phyloP scores from a whole-genome alignment of 1,284 basidiomycete genomes.

The Irpex lacteus region DNA sequence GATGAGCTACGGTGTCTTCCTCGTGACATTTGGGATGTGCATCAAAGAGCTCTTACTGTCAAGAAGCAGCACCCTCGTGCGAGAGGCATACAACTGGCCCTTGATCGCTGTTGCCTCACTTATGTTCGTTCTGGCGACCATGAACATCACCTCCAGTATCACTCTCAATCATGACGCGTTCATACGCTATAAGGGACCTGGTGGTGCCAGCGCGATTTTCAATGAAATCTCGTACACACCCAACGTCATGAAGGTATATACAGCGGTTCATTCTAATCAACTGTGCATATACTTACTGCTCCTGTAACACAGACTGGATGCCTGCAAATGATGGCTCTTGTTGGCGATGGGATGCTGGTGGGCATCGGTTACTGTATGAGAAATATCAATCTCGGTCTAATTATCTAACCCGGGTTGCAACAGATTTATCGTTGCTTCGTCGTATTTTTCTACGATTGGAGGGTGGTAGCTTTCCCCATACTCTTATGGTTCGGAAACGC shows the following conservation, averaged over 20 bases:
- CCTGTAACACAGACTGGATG: slow-evolving; percentile 1
- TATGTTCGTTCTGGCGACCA: slow-evolving; percentile 5
- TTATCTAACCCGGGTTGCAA: neutral
- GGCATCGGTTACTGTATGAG: neutral
- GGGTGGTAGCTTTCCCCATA: slow-evolving; percentile 3
- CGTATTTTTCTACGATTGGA: slow-evolving; percentile 1
- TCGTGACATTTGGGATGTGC: slow-evolving; percentile 9
- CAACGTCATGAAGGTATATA: slow-evolving; percentile 7
- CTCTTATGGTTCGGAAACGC: slow-evolving; percentile 1
- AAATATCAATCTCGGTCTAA: neutral
- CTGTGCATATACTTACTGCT: too few relatives aligned
- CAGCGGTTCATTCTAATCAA: neutral
- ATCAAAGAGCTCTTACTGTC: neutral
- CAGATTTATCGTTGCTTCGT: slow-evolving; percentile 9
- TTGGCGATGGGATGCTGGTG: slow-evolving; percentile 11
- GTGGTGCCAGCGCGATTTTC: slow-evolving; percentile 1
- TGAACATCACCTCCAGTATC: slow-evolving; percentile 6
- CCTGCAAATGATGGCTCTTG: slow-evolving; percentile 2
- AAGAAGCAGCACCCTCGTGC: neutral
- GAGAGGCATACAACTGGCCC: slow-evolving; percentile 5
- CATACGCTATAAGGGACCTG: slow-evolving; percentile 6
- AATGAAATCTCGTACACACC: slow-evolving; percentile 5
- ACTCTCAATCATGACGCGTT: slow-evolving; percentile 9
- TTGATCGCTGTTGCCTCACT: slow-evolving; percentile 2
- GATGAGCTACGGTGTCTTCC: slow-evolving; percentile 9